These are phyloP conservation scores for Aechmea fasciata DNA, from an alignment of 176 grass and related monocot genomes.

Conservation along the genomic window DNA sequence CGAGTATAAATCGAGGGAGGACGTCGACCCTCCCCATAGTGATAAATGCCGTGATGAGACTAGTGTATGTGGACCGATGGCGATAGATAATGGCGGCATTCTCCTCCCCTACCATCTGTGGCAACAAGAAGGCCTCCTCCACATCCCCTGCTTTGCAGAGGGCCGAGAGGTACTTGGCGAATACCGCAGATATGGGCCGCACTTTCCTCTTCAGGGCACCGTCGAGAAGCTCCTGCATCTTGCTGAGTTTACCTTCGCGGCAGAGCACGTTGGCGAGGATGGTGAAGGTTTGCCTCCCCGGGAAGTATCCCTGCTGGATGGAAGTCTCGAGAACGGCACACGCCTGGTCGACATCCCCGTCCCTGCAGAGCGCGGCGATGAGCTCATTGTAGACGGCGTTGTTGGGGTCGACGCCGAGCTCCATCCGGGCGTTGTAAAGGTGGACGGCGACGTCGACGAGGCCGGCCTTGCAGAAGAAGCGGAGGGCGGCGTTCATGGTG, in stretches of 20 bases:
- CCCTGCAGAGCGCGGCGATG: slow-evolving; percentile 53
- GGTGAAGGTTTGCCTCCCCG: slow-evolving; percentile 53
- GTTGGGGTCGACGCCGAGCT: slow-evolving; percentile 72
- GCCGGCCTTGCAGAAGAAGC: slow-evolving; percentile 97
- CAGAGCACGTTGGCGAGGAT: slow-evolving; percentile 69
- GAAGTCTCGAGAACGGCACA: slow-evolving; percentile 60
- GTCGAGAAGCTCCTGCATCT: slow-evolving; percentile 55
- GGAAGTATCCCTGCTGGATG: slow-evolving; percentile 56
- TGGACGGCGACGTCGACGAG: slow-evolving; percentile 73
- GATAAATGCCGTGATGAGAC: slow-evolving; percentile 65
- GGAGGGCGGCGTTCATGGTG: slow-evolving; percentile 71
- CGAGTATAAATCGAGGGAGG: slow-evolving; percentile 63
- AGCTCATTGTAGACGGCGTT: slow-evolving; percentile 54
- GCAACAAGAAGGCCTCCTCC: slow-evolving; percentile 45
- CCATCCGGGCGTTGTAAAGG: slow-evolving; percentile 56
- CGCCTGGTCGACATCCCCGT: slow-evolving; percentile 45
- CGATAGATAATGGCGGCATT: slow-evolving; percentile 34
- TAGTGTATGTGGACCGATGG: slow-evolving; percentile 67
- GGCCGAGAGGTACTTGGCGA: slow-evolving; percentile 63
- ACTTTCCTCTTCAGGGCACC: slow-evolving; percentile 54
- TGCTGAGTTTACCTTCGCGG: slow-evolving; percentile 64
- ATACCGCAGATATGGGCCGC: slow-evolving; percentile 34
- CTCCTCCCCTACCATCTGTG: slow-evolving; percentile 39
- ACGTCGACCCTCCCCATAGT: slow-evolving; percentile 47
- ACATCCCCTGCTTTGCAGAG: slow-evolving; percentile 68